Evolutionary conservation across 257 asterid genomes (phyloP), one percentile per base, ranked within the genome.

Genomic region (Nicotiana tomentosiformis): DNA sequence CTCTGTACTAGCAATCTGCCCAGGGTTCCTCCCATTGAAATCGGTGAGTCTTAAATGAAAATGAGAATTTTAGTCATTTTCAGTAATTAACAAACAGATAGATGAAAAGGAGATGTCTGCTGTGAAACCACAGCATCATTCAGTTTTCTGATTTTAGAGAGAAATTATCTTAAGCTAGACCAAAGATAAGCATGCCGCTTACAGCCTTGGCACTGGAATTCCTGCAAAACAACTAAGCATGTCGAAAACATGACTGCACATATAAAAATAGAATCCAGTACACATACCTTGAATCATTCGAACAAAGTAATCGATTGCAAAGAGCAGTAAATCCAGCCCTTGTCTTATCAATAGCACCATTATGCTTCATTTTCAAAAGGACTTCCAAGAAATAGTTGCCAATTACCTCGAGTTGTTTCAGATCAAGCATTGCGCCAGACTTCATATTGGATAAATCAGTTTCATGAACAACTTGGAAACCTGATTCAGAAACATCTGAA

Each of bases 261-360:
- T 49, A 26, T 49, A 74, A 57, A 53, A 53, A 23, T 23, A 74
- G 39, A 49, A 74, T 74, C 79, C 62, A 61, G 61, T 53, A 81
- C 77, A 70, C 88, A 67, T 66, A 96, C 99, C 98, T 91, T 69
- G 97, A 91, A 87, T 96, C 97, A 84, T 96, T 86, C 56, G 99
- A 96, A 85, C 98, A 96, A 77, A 96, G 98, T 87, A 96, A 86
- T 79, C 97, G 98, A 87, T 96, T 96, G 91, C 99, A 96, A 69
- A 96, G 93, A 60, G 99, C 99, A 56, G 99, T 94, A 86, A 96
- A 96, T 82, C 99, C 99, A 64, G 99, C 99, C 90, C 99, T 90
- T 57, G 99, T 96, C 89, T 96, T 96, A 89, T 96, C 99, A 81
- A 96, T 94, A 77, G 99, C 99, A 61, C 99, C 99, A 82, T 84